Evolutionary conservation across 2,329 filamentous ascomycete genomes (phyloP).

Genomic region (Sphaerulina vaccinii): DNA sequence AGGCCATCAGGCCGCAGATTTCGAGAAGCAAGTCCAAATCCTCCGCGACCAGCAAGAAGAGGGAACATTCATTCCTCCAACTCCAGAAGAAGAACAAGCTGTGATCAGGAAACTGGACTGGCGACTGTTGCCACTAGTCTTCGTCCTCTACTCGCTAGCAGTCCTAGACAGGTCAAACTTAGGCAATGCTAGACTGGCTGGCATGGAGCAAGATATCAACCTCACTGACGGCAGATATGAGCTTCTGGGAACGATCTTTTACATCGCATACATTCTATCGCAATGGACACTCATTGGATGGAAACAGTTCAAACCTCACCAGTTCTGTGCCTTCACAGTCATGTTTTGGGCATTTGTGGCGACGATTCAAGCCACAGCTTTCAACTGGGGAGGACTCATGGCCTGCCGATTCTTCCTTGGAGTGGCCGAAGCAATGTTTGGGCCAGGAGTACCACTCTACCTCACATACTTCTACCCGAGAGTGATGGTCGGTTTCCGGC

Average conservation of each 20-base stretch:
- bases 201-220: slow-evolving; percentile 47
- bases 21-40: slow-evolving; percentile 16
- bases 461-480: slow-evolving; percentile 63
- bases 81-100: slow-evolving; percentile 28
- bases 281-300: slow-evolving; percentile 49
- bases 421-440: slow-evolving; percentile 36
- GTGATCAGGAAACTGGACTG: slow-evolving; percentile 38
- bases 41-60: slow-evolving; percentile 17
- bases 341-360: slow-evolving; percentile 50
- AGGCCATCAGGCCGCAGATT: slow-evolving; percentile 18
- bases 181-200: slow-evolving; percentile 45
- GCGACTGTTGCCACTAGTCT: slow-evolving; percentile 35
- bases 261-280: slow-evolving; percentile 47
- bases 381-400: slow-evolving; percentile 51
- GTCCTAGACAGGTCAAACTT: slow-evolving; percentile 36
- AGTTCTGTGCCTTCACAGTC: slow-evolving; percentile 45
- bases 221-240: slow-evolving; percentile 50
- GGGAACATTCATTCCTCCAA: slow-evolving; percentile 25
- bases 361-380: slow-evolving; percentile 46
- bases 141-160: slow-evolving; percentile 35
- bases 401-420: slow-evolving; percentile 51
- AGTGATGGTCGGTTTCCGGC: slow-evolving; percentile 56
- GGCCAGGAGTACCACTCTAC: slow-evolving; percentile 59
- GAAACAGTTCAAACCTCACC: slow-evolving; percentile 37
- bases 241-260: slow-evolving; percentile 55